phyloP scores from a whole-genome alignment of 2,329 filamentous ascomycete species.

The Penicillium sumatraense region DNA sequence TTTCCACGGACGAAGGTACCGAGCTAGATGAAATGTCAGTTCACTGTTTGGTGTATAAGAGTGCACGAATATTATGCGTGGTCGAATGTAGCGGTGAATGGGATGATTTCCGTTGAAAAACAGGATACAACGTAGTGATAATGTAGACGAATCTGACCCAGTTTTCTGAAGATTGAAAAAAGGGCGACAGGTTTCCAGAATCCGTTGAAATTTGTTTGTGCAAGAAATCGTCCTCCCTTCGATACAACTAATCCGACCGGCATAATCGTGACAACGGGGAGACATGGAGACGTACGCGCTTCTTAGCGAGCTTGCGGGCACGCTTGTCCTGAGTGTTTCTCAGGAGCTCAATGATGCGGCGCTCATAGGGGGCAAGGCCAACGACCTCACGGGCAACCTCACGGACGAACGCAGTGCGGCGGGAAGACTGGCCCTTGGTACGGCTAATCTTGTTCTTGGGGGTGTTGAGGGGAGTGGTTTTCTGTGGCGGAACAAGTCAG shows the following conservation, averaged over 20 bases:
- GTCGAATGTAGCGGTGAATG: background rate
- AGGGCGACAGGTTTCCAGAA: constrained; percentile 5
- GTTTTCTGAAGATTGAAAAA: background rate
- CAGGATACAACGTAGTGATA: background rate
- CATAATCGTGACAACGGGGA: background rate
- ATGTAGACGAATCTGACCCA: background rate
- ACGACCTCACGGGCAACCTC: constrained; percentile 98
- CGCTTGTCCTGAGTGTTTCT: constrained; percentile 99
- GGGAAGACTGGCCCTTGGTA: constrained; percentile 95
- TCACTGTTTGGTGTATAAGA: background rate
- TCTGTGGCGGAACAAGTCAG: constrained; percentile 60
- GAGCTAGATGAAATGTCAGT: constrained; percentile 63
- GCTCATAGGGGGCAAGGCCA: constrained; percentile 94
- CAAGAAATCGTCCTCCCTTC: background rate
- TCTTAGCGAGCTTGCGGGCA: constrained; percentile 98
- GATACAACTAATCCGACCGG: constrained; percentile 3
- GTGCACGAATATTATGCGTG: background rate
- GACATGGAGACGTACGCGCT: constrained; percentile 71
- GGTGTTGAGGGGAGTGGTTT: constrained; percentile 76
- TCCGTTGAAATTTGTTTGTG: background rate
- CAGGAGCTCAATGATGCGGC: constrained; percentile 97
- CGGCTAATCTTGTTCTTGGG: constrained; percentile 78
- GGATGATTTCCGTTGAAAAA: background rate
- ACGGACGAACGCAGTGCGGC: constrained; percentile 94
- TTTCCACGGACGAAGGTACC: constrained; percentile 98